phyloP scores from a whole-genome alignment of 768 basidiomycete genomes.

The Rhodotorula kratochvilovae region DNA sequence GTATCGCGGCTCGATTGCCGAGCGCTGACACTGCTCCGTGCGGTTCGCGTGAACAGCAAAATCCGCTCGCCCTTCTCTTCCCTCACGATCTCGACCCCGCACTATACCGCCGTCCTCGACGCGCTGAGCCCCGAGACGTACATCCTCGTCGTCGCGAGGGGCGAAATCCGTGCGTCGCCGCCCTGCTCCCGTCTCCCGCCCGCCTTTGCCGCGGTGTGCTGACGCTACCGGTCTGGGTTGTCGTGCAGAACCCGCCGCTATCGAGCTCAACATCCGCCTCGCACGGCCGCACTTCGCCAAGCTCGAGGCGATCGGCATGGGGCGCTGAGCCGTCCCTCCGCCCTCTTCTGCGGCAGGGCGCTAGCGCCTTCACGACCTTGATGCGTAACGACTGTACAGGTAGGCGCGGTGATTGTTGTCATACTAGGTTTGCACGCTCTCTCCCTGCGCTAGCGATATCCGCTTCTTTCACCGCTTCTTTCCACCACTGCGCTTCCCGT shows the following conservation, averaged over 20 bases:
- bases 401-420: too few species aligned
- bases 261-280: conserved; percentile 81
- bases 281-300: conserved; percentile 84
- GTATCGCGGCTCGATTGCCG: background rate
- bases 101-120: conserved; percentile 84
- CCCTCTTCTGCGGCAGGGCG: too few species aligned
- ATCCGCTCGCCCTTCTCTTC: conserved; percentile 77
- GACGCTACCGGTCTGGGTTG: too few species aligned
- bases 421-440: too few species aligned
- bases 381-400: too few species aligned
- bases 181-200: background rate
- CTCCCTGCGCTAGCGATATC: too few species aligned
- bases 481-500: too few species aligned
- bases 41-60: conserved; percentile 34
- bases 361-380: too few species aligned
- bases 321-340: background rate
- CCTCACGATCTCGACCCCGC: conserved; percentile 75
- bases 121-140: conserved; percentile 91
- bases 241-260: conserved; percentile 70
- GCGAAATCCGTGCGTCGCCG: background rate
- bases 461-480: too few species aligned
- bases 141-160: conserved; percentile 69
- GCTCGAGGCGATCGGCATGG: conserved; percentile 58
- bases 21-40: background rate
- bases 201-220: background rate